Percentiles rank a stretch among this genome's conserved stretches.
Conservation (phyloP, 1,284 basidiomycete genomes). For the Tylopilus orsonianus region DNA sequence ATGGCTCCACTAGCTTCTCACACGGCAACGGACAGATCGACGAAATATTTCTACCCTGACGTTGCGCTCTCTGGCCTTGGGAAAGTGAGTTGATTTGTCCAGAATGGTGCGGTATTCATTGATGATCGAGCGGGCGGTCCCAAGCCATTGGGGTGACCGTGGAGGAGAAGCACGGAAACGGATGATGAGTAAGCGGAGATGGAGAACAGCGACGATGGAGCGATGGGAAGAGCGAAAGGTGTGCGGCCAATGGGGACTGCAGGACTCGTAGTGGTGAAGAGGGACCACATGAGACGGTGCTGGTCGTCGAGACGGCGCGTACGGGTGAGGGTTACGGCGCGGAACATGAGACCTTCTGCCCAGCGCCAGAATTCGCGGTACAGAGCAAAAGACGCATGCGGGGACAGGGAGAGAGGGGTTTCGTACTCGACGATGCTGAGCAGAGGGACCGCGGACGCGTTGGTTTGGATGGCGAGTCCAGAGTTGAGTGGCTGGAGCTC, state of each 20-base stretch:
- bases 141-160: conserved; percentile 56
- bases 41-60: conserved; percentile 79
- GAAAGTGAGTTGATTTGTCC: conserved; percentile 71
- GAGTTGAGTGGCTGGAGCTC: conserved; percentile 48
- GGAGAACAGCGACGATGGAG: conserved; percentile 64
- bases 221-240: conserved; percentile 74
- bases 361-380: conserved; percentile 80
- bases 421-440: conserved; percentile 51
- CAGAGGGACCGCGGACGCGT: conserved; percentile 55
- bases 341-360: conserved; percentile 71
- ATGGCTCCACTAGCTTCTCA: conserved; percentile 74
- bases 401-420: conserved; percentile 39
- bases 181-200: conserved; percentile 69
- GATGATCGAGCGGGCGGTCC: conserved; percentile 62
- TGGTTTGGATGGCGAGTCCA: conserved; percentile 50
- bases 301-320: conserved; percentile 42
- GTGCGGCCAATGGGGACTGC: conserved; percentile 70
- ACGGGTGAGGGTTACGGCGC: conserved; percentile 57
- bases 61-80: conserved; percentile 83
- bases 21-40: conserved; percentile 76
- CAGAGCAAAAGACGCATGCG: conserved; percentile 50
- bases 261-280: conserved; percentile 65
- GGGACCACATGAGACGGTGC: conserved; percentile 49
- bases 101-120: conserved; percentile 70
- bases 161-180: conserved; percentile 38